A percentile compares a stretch with the other conserved stretches of the same genome.
phyloP scores from a whole-genome alignment of 768 basidiomycete species.

The Strobilomyces echinocephalus region DNA sequence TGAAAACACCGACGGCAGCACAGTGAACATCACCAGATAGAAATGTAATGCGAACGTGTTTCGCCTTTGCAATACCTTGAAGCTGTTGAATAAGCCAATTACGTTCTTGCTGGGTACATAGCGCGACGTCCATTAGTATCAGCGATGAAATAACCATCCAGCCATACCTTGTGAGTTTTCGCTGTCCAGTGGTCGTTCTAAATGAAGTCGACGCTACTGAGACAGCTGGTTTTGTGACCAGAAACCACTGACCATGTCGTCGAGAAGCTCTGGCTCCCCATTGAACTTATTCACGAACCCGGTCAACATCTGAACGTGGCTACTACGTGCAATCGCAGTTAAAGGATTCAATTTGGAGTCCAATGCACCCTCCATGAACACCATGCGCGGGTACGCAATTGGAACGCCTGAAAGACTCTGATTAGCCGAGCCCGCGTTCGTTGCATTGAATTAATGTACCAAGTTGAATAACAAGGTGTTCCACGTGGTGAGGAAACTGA shows the following conservation, averaged over 20 bases:
- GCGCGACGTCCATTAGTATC: not conserved
- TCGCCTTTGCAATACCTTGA: conserved; percentile 63
- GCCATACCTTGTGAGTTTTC: conserved; percentile 62
- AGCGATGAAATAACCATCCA: not conserved
- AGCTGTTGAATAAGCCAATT: conserved; percentile 82
- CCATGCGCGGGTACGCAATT: conserved; percentile 91
- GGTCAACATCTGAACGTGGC: conserved; percentile 50
- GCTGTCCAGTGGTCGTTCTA: conserved; percentile 94
- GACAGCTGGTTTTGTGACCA: conserved; percentile 22
- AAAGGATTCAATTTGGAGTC: conserved; percentile 85
- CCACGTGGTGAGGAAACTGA: conserved; percentile 56
- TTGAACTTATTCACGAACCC: conserved; percentile 91
- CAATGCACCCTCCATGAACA: conserved; percentile 76
- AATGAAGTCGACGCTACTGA: conserved; percentile 39
- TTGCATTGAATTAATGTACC: conserved; percentile 38
- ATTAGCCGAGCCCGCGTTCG: not conserved
- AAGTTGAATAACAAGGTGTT: conserved; percentile 81
- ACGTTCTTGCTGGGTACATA: conserved; percentile 64
- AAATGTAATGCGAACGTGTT: conserved; percentile 73
- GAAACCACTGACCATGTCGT: conserved; percentile 67
- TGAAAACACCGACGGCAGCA: conserved; percentile 76
- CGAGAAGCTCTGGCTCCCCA: conserved; percentile 86
- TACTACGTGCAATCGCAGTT: conserved; percentile 64
- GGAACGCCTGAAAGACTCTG: conserved; percentile 50
- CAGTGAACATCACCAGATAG: conserved; percentile 93